Evolutionary conservation across 768 basidiomycete species (phyloP), one percentile per base, ranked within the genome.

Genomic region (Boletales sp.): DNA sequence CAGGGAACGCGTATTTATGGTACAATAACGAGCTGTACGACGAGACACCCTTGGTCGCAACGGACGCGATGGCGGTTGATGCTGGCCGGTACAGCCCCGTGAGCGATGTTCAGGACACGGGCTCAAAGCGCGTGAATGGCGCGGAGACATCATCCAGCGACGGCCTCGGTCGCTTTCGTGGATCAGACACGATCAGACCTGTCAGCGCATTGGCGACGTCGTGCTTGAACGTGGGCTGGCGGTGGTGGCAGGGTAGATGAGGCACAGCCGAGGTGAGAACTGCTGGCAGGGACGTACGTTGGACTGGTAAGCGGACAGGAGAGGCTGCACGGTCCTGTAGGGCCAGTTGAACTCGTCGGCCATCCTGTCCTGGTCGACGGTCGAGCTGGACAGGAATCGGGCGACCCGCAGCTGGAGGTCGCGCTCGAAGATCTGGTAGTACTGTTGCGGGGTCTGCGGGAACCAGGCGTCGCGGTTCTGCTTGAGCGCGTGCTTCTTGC

Each of bases 351-450:
- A 83, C 46, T 80, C 71, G 28, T 53, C 57, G 60, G 75, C 57
- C 71, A 79, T 76, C 57, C 53, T 74, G 46, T 84, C 82, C 53
- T 74, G 70, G 32, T 64, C 68, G 7, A 43, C 21, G 9, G 47
- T 43, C 31, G 63, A 48, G 6, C 51, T 33, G 19, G 49, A 41
- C 30, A 84, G 64, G 57, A 80, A 82, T 42, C 69, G 67, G 18
- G 80, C 81, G 10, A 75, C 68, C 2, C 81, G 74, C n/a, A 77
- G 58, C 63, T 79, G 73, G 0, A 71, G 60, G 19, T 81, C 79
- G 19, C 72, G 72, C 9, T 63, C 66, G 3, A 52, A 49, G 46
- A 72, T 68, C 8, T 57, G 46, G 12, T 60, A 51, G 50, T 65
- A 75, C 32, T 68, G 67, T 4, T 50, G 52, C 31, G 59, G 41